Percentiles rank a stretch among this genome's conserved stretches.
Evolutionary conservation across 768 basidiomycete genomes (phyloP).

Genomic region (Xerocomellus chrysenteron): DNA sequence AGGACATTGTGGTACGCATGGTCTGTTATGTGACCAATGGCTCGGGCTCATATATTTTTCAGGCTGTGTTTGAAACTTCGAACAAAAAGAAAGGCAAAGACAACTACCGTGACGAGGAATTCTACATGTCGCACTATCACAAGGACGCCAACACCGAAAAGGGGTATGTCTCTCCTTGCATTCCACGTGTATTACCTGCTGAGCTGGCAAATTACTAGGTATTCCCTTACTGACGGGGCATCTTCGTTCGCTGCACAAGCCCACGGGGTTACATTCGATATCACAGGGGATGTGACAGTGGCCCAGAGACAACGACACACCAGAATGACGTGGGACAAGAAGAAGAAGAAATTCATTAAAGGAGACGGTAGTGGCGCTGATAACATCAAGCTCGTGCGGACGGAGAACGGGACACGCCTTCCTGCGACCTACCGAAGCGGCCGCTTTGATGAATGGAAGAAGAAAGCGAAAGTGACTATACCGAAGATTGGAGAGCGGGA

Average conservation of each 20-base stretch:
- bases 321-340: slow-evolving; percentile 87
- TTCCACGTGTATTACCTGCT: not conserved
- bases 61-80: slow-evolving; percentile 68
- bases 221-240: slow-evolving; percentile 85
- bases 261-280: slow-evolving; percentile 74
- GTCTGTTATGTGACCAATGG: not conserved
- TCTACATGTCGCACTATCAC: slow-evolving; percentile 91
- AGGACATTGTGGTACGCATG: slow-evolving; percentile 61
- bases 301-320: slow-evolving; percentile 56
- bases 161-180: slow-evolving; percentile 58
- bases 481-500: slow-evolving; percentile 86
- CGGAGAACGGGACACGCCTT: slow-evolving; percentile 87
- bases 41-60: slow-evolving; percentile 8
- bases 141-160: slow-evolving; percentile 85
- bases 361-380: slow-evolving; percentile 85
- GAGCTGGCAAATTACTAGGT: slow-evolving; percentile 45
- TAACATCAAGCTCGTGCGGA: slow-evolving; percentile 90
- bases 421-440: slow-evolving; percentile 93
- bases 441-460: slow-evolving; percentile 93
- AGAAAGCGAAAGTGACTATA: slow-evolving; percentile 66
- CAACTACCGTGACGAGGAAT: slow-evolving; percentile 74
- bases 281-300: slow-evolving; percentile 67
- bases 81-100: slow-evolving; percentile 43
- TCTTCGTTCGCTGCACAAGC: slow-evolving; percentile 86
- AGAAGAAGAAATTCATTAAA: slow-evolving; percentile 91